Conservation (phyloP, 345 rosid species). For the Gossypium raimondii region DNA sequence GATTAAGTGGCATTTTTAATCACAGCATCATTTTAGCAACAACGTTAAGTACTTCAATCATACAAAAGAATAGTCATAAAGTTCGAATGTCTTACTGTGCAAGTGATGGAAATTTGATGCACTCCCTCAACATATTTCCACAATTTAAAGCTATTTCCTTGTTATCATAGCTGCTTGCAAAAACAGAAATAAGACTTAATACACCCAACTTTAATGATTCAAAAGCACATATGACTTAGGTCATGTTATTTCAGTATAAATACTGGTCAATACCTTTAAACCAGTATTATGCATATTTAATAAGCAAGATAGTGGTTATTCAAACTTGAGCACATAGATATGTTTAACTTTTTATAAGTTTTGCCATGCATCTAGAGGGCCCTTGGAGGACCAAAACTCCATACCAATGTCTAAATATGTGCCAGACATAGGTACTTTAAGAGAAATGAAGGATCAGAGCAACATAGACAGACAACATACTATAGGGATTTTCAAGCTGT, state of each 20-base stretch:
- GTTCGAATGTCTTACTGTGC: constrained; percentile 67
- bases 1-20: not conserved
- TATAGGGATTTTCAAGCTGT: not conserved
- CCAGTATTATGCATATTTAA: not conserved
- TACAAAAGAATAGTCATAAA: constrained; percentile 22
- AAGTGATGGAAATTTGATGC: constrained; percentile 83
- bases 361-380: not conserved
- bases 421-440: not conserved
- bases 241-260: not conserved
- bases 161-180: constrained; percentile 79
- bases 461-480: not conserved
- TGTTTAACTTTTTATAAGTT: not conserved
- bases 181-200: constrained; percentile 8
- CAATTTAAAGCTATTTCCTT: constrained; percentile 88
- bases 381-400: not conserved
- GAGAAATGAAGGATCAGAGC: not conserved
- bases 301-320: not conserved
- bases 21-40: not conserved
- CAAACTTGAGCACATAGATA: not conserved
- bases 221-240: not conserved
- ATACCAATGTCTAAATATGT: not conserved
- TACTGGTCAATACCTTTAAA: not conserved
- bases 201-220: constrained; percentile 4
- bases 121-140: constrained; percentile 93
- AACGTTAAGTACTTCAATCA: constrained; percentile 4